These are phyloP conservation scores for Fusarium sp. DNA, from an alignment of 2,329 filamentous ascomycete species.

Conservation along the genomic window DNA sequence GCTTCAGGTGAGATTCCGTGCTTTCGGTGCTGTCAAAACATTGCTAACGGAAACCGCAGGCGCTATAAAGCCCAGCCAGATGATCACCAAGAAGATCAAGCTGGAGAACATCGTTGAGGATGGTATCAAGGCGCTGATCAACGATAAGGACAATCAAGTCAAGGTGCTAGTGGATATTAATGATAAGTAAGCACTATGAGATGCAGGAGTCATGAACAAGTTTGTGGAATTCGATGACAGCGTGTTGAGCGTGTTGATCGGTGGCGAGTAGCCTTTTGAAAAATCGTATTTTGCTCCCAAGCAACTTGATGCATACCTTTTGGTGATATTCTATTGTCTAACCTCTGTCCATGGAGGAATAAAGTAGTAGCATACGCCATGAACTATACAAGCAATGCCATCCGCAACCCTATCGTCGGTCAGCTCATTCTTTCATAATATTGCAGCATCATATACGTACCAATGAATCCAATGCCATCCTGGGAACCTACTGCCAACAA, in stretches of 20 bases:
- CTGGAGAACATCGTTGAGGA: slow-evolving; percentile 67
- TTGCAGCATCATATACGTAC: slow-evolving; percentile 1
- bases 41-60: slow-evolving; percentile 48
- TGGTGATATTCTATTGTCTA: background rate
- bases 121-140: slow-evolving; percentile 66
- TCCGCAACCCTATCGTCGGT: slow-evolving; percentile 27
- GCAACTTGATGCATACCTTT: background rate
- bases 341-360: slow-evolving; percentile 34
- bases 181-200: slow-evolving; percentile 12
- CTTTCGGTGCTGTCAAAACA: rapidly evolving
- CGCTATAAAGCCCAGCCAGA: slow-evolving; percentile 61
- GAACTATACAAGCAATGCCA: slow-evolving; percentile 16
- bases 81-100: slow-evolving; percentile 70
- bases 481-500: slow-evolving; percentile 37
- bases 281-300: background rate
- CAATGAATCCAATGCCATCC: slow-evolving; percentile 44
- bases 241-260: background rate
- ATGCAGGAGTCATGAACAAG: background rate
- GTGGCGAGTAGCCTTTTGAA: background rate
- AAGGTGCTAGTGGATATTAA: slow-evolving; percentile 67
- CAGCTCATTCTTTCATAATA: background rate
- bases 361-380: slow-evolving; percentile 30
- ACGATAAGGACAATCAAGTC: slow-evolving; percentile 70
- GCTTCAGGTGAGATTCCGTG: slow-evolving; percentile 13
- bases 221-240: background rate